Base-by-base conservation (phyloP, 768 basidiomycete genomes). In the Russula emetica region DNA sequence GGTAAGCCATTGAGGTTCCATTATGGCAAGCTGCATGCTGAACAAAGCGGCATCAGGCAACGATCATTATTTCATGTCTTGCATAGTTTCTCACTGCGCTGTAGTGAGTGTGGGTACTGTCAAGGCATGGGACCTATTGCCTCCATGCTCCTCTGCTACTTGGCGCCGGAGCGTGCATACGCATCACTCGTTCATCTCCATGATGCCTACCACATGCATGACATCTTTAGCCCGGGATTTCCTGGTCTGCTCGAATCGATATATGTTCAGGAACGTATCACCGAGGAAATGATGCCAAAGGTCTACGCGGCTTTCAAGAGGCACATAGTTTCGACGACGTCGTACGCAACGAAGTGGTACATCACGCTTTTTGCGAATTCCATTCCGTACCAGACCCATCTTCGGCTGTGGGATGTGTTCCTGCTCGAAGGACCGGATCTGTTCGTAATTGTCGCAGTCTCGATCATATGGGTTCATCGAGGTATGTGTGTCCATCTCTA, bases 101-200 rank as follows among this genome's bases (percentile, higher is more conserved):
- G 96, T 75, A 74, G 78, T 20, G 78, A 82, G 13, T 98, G 97
- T 66, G 96, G 96, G 18, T 99, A 99, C 73, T 94, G 95, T 45
- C 97, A 99, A 76, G 97, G 97, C 64, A 99, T 99, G 97, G 95
- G 97, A 2, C 92, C 96, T 7, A 91, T 99, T 62, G 93, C 96
- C 0, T 91, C 95, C 1, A 98, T 94, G 1, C 80, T 99, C 24
- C 82, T 98, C 14, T 94, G 90, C 76, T 98, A 98, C 74, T 88
- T 94, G 72, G 87, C 88, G 67, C 93, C 97, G 9, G 91, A 94
- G 76, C 87, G 86, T 58, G 90, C 86, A 5, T 97, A 94, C 71
- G 84, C 88, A 5, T 82, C 86, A 30, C 82, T 98, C 51, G 87
- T 94, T 50, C 85, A 87, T n/a, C 76, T 99, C 9, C 96, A 98